Base-by-base conservation (phyloP, 257 asterid genomes). In the Mentha longifolia region DNA sequence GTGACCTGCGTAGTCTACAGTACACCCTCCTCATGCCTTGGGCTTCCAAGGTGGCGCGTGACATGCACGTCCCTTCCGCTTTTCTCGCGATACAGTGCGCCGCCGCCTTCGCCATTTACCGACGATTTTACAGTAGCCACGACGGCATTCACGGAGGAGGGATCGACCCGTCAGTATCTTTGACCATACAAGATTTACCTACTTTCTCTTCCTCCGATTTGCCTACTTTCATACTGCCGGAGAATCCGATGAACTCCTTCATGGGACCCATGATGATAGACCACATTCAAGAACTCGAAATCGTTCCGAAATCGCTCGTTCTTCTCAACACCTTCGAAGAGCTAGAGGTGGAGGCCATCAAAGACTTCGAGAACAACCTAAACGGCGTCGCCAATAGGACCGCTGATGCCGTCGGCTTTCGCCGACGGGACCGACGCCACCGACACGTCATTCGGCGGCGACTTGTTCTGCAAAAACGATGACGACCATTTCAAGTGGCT, bases 321-420 rank as follows among this genome's bases (percentile, higher is more conserved):
- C 77, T 88, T 0, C 67, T 88, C 61, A 88, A 88, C 77, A 75
- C 85, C 0, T 88, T 83, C 55, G 42, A 77, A 68, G 86, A 83
- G 15, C 70, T 88, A n/a, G 96, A 89, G 74, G 71, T 49, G 20
- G 77, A 66, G 5, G 73, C 84, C 6, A 37, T 89, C 57, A 65
- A 59, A 47, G 74, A 55, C 3, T 25, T 85, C 1, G 71, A 64
- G 7, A 56, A 68, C 6, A 74, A 70, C 15, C 47, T 83, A 46
- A 74, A 76, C 5, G 71, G 80, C 1, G 37, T 86, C 2, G 17
- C 91, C n/a, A 0, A 33, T 89, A 4, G 96, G 96, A 1, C n/a
- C n/a, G n/a, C n/a, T n/a, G n/a, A n/a, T n/a, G n/a, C n/a, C n/a
- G n/a, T n/a, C n/a, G n/a, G n/a, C n/a, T n/a, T n/a, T n/a, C n/a